Evolutionary conservation across 2,329 filamentous ascomycete genomes (phyloP).

Genomic region (Cytospora piceicola): DNA sequence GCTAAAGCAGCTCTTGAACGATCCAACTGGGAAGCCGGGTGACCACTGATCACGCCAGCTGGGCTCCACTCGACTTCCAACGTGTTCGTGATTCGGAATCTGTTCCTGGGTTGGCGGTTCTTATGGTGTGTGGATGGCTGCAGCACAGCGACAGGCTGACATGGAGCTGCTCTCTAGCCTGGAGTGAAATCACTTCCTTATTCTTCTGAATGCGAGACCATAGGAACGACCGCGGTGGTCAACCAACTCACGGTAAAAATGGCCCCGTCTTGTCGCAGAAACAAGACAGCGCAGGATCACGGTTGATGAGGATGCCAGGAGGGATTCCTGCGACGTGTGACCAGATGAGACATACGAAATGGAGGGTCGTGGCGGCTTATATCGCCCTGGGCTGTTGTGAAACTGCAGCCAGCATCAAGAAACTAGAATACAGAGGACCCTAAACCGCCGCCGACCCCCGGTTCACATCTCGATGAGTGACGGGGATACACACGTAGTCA

Average conservation of each 20-base stretch:
- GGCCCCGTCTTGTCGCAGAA: background rate
- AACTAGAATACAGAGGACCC: background rate
- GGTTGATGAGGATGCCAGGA: background rate
- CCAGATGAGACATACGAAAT: background rate
- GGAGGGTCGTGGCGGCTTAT: background rate
- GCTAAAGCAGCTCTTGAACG: constrained; percentile 43
- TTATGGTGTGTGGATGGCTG: background rate
- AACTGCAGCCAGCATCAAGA: background rate
- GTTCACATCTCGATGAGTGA: background rate
- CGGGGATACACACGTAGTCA: background rate
- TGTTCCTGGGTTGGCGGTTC: background rate
- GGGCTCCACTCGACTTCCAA: background rate
- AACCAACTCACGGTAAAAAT: background rate
- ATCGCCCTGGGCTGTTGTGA: background rate
- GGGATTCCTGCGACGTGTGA: background rate
- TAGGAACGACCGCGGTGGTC: background rate
- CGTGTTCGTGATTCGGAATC: background rate
- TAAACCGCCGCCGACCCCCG: too few species aligned
- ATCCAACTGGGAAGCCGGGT: background rate
- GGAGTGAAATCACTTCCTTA: background rate
- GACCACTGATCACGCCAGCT: background rate
- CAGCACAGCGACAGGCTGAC: background rate
- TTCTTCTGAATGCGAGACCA: background rate
- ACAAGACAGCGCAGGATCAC: background rate
- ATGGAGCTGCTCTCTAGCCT: background rate